These are phyloP conservation scores for Dactylonectria macrodidyma DNA, from an alignment of 2,329 filamentous ascomycete genomes.

Conservation along the genomic window DNA sequence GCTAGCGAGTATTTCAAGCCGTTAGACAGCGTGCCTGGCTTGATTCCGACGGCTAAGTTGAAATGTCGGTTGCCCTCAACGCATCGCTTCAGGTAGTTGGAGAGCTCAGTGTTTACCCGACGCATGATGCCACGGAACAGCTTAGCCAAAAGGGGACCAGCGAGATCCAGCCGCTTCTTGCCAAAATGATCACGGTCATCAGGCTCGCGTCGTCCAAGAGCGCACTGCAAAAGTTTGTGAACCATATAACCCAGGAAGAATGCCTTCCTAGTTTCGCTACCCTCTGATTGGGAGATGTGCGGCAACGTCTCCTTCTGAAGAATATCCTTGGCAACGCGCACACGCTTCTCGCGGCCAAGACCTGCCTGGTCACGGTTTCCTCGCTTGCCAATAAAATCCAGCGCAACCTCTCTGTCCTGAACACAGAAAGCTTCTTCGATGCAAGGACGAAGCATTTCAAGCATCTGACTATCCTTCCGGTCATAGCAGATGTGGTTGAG, in stretches of 20 bases:
- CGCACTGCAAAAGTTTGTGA: conserved; percentile 93
- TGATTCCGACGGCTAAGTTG: conserved; percentile 91
- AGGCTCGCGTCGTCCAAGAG: conserved; percentile 91
- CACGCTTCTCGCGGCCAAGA: conserved; percentile 86
- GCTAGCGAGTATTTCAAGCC: conserved; percentile 97
- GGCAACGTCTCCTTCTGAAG: conserved; percentile 97
- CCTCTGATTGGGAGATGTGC: conserved; percentile 95
- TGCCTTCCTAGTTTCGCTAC: conserved; percentile 94
- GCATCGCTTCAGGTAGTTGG: conserved; percentile 91
- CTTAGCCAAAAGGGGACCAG: conserved; percentile 94
- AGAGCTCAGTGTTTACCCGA: conserved; percentile 91
- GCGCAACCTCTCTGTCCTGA: conserved; percentile 92
- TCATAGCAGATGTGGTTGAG: conserved; percentile 98
- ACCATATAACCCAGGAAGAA: conserved; percentile 99
- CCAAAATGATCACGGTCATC: conserved; percentile 99
- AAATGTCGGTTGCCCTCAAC: conserved; percentile 93
- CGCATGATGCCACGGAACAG: conserved; percentile 94
- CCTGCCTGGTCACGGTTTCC: conserved; percentile 74
- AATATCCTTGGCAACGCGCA: conserved; percentile 93
- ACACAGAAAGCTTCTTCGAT: conserved; percentile 98
- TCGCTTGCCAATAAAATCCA: conserved; percentile 96
- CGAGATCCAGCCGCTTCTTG: conserved; percentile 97
- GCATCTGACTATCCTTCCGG: conserved; percentile 93
- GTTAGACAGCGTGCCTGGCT: conserved; percentile 91
- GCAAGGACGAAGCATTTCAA: conserved; percentile 97